These are phyloP conservation scores for Phytophthora colocasiae DNA, from an alignment of 352 stramenopile genomes.

Conservation along the genomic window DNA sequence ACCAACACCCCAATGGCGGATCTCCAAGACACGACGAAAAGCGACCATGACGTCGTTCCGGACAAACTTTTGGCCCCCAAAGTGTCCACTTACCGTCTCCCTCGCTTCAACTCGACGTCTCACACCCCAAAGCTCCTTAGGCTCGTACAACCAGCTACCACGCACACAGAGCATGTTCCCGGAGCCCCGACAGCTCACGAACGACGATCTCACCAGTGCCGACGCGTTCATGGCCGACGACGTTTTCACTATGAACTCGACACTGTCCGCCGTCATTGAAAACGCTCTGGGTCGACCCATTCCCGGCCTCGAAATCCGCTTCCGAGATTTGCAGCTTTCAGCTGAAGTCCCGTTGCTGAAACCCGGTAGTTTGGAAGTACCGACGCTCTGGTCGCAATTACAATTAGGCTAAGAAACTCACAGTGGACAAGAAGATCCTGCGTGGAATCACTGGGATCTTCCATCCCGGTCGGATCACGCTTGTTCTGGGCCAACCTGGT, in stretches of 20 bases:
- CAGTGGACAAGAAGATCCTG: conserved; percentile 58
- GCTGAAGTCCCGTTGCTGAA: conserved; percentile 38
- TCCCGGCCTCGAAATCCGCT: conserved; percentile 62
- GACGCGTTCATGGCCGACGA: conserved; percentile 61
- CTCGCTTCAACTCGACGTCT: conserved; percentile 37
- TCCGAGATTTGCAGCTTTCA: conserved; percentile 54
- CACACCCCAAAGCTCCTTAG: conserved; percentile 26
- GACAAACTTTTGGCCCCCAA: conserved; percentile 29
- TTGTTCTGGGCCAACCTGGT: conserved; percentile 47
- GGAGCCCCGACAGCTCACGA: conserved; percentile 32
- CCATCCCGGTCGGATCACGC: conserved; percentile 52
- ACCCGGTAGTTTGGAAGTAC: conserved; percentile 39
- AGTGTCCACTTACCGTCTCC: conserved; percentile 35
- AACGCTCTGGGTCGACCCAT: conserved; percentile 54
- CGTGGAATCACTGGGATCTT: conserved; percentile 52
- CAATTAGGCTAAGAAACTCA: conserved; percentile 33
- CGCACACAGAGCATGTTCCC: conserved; percentile 44
- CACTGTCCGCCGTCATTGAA: conserved; percentile 53
- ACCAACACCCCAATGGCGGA: too few species aligned
- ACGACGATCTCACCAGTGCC: conserved; percentile 48
- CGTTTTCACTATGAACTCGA: conserved; percentile 64
- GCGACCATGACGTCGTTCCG: conserved; percentile 25
- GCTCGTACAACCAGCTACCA: conserved; percentile 15
- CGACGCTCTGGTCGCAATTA: conserved; percentile 48
- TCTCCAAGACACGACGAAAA: background rate